These are phyloP conservation scores for Didymella keratinophila DNA, from an alignment of 2,329 filamentous ascomycete genomes.

Conservation along the genomic window DNA sequence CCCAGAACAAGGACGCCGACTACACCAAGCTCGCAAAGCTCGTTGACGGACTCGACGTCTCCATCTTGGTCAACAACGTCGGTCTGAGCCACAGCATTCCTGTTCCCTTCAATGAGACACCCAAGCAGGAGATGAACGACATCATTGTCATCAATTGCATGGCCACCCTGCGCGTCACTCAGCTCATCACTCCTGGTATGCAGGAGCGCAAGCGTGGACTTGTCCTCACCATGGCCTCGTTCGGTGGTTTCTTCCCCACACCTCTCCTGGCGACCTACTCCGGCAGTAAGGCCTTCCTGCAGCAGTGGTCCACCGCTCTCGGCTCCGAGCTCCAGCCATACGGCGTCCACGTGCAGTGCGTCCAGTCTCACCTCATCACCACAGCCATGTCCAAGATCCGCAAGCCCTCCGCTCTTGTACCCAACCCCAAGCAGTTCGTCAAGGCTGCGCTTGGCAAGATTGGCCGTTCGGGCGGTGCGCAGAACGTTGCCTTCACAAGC, in stretches of 20 bases:
- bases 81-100: slow-evolving; percentile 94
- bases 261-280: slow-evolving; percentile 95
- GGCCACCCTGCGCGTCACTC: slow-evolving; percentile 87
- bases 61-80: slow-evolving; percentile 95
- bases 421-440: slow-evolving; percentile 84
- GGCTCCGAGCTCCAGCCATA: slow-evolving; percentile 81
- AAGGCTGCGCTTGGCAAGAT: slow-evolving; percentile 79
- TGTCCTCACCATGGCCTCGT: slow-evolving; percentile 96
- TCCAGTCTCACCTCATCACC: slow-evolving; percentile 91
- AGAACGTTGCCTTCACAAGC: slow-evolving; percentile 81
- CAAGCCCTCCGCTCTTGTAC: slow-evolving; percentile 77
- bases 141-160: slow-evolving; percentile 97
- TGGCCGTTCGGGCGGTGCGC: slow-evolving; percentile 77
- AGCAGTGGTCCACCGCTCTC: slow-evolving; percentile 91
- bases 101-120: slow-evolving; percentile 83
- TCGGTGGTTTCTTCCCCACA: slow-evolving; percentile 90
- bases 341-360: slow-evolving; percentile 88
- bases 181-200: slow-evolving; percentile 85
- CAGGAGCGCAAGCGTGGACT: slow-evolving; percentile 83
- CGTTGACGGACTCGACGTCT: slow-evolving; percentile 77
- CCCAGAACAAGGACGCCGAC: slow-evolving; percentile 78
- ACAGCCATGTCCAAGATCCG: slow-evolving; percentile 98
- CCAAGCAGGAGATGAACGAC: slow-evolving; percentile 79
- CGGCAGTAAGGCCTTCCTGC: slow-evolving; percentile 96
- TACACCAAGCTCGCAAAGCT: slow-evolving; percentile 76